A percentile compares a stretch with the other conserved stretches of the same genome.
Evolutionary conservation across 139 green algal species (phyloP).

Genomic region (Coelastrella sp.): DNA sequence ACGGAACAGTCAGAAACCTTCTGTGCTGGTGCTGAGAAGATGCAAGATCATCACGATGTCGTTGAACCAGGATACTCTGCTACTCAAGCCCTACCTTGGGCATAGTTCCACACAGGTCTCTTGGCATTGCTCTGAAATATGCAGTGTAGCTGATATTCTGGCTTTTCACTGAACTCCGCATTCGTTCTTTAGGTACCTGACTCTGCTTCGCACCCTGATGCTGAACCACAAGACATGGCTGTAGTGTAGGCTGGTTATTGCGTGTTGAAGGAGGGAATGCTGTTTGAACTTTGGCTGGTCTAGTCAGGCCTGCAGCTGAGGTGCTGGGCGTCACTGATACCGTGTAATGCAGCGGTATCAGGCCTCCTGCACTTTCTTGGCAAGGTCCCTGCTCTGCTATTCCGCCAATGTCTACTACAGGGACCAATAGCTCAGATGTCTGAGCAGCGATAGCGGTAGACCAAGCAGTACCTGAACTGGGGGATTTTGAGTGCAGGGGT

Average conservation of each 20-base stretch:
- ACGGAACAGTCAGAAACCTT: no score
- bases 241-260: neutral
- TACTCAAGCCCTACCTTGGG: neutral
- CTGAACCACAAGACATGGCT: neutral
- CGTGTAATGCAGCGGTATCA: neutral
- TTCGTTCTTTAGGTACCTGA: neutral
- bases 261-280: neutral
- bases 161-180: no score
- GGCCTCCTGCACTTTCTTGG: neutral
- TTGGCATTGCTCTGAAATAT: neutral
- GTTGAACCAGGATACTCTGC: neutral
- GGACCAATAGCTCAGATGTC: neutral
- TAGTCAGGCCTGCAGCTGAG: neutral
- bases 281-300: neutral
- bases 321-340: neutral
- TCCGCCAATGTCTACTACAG: neutral
- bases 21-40: neutral
- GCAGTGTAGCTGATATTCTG: neutral
- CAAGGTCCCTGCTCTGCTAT: neutral
- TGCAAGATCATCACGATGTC: neutral
- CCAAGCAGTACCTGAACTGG: neutral
- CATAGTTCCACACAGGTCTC: neutral
- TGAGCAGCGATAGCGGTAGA: neutral
- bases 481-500: no score
- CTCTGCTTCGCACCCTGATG: neutral